Base-by-base conservation (phyloP, 176 grass and related monocot genomes). In the Triticum timopheevii region DNA sequence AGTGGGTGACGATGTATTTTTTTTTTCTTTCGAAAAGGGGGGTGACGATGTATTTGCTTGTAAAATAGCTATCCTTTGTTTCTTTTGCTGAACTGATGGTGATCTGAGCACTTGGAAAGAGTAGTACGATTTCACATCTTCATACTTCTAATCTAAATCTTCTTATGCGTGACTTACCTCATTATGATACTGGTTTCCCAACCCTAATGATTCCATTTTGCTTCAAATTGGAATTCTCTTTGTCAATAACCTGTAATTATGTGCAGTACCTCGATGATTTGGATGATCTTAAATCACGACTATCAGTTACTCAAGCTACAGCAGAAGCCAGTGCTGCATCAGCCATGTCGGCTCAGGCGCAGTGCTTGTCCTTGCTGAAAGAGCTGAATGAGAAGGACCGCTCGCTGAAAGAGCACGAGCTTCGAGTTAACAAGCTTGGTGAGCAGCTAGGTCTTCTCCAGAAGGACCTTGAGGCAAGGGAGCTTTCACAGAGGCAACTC, bases 321-420 rank as follows among this genome's bases (percentile, higher is more conserved):
- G 93, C 96, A 61, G 96, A 95, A 70, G 91, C 89, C 31, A 98
- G 93, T 87, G 89, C 80, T 85, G 87, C 83, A 90, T 93, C 93
- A 49, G 95, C 95, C 17, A 82, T 92, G 63, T 93, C 87, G 66
- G 91, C 95, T 28, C 82, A 93, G 87, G 50, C 83, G 36, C 93
- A 95, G 44, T 95, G 91, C 81, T 62, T 91, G 36, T 83, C 73
- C 40, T 85, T 93, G 52, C 79, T 93, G 64, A 90, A 84, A 90
- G 93, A 98, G 54, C 70, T 98, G 65, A 90, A 94, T 61, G 96
- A 98, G 77, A 95, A 94, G 76, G 83, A 89, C 27, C 66, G 30
- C 69, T 88, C 70, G 1, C 65, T 98, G 17, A 95, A 91, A 76
- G 90, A 92, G 76, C 93, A 95, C 7, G 97, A 91, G 47, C 81